Base-by-base conservation (phyloP, 2,329 filamentous ascomycete species). In the Fusarium anguioides region DNA sequence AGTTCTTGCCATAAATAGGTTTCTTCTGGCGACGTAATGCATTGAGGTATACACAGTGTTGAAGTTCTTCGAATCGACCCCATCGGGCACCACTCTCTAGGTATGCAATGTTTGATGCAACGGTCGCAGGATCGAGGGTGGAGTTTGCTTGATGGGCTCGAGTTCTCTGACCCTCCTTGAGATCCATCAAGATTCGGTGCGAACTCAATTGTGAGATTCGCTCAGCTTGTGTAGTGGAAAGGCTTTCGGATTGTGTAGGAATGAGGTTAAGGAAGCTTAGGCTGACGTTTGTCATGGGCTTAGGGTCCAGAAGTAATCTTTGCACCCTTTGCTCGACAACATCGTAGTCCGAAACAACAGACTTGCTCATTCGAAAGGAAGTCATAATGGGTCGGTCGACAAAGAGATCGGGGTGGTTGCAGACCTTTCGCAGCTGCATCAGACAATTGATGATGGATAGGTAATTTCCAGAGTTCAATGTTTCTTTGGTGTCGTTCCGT, bases 361-460 rank as follows among this genome's bases (percentile, higher is more conserved):
- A 96, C 66, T 85, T 91, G 24, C 87, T 84, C 91, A 98, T 97
- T 5, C 94, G 93, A 77, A 97, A 97, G 2, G 96, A 98, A 0
- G 95, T 99, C 80, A 97, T 96, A 73, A 99, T 98, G 2, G 94
- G 94, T 17, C 96, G 89, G 60, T 97, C 97, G 70, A 98, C 92
- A 73, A 99, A 99, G 10, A 99, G 84, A 79, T 99, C 96, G 0
- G 96, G 96, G 75, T 99, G 96, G 71, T 99, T 99, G 84, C 96
- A 99, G 49, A 99, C 96, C 77, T 98, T 97, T 46, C 96, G 89
- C 51, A 99, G 84, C 76, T 97, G 96, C 94, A 99, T 97, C 49
- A 99, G 82, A 78, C 96, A 98, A 76, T 97, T 97, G 80, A 98
- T 98, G 76, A 99, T 97, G 18, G 94, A 97, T 66, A 99, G 88